Percentiles rank a stretch among this genome's conserved stretches.
Evolutionary conservation across 768 basidiomycete genomes (phyloP).

Genomic region (Auriscalpium vulgare): DNA sequence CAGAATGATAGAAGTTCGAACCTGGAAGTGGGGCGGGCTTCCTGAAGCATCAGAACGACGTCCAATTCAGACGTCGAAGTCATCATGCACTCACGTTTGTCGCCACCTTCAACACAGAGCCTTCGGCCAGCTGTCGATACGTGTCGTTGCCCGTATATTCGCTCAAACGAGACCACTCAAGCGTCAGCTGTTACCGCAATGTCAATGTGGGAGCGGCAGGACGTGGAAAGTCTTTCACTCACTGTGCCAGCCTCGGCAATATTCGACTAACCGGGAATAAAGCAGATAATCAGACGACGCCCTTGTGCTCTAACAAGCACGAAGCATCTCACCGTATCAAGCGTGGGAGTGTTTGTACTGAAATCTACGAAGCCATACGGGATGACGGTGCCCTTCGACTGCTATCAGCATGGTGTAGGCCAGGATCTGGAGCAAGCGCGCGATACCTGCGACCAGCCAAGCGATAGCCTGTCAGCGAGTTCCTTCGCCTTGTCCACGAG

Average conservation of each 20-base stretch:
- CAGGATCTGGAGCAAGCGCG: conserved; percentile 11
- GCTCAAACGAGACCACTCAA: conserved; percentile 47
- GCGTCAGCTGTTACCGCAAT: conserved; percentile 33
- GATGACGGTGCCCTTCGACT: conserved; percentile 26
- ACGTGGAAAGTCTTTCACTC: conserved; percentile 6
- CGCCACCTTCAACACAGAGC: conserved; percentile 46
- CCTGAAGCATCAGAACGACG: conserved; percentile 17
- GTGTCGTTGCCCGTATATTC: conserved; percentile 53
- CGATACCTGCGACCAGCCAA: conserved; percentile 49
- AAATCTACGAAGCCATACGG: conserved; percentile 34
- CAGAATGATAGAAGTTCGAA: neutral
- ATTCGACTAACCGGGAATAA: conserved; percentile 37
- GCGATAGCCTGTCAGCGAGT: conserved; percentile 54
- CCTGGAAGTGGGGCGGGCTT: conserved; percentile 25
- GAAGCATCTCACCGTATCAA: conserved; percentile 22
- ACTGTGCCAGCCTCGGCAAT: conserved; percentile 41
- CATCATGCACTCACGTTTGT: conserved; percentile 29
- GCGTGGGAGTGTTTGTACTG: conserved; percentile 24
- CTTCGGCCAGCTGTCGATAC: conserved; percentile 44
- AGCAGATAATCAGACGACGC: conserved; percentile 37
- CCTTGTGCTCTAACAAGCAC: neutral
- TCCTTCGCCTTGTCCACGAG: conserved; percentile 57
- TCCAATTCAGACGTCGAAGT: neutral
- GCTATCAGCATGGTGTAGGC: neutral
- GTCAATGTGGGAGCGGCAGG: neutral